Base-by-base conservation (phyloP, 2,329 filamentous ascomycete genomes). In the Dothideomycetes sp. region DNA sequence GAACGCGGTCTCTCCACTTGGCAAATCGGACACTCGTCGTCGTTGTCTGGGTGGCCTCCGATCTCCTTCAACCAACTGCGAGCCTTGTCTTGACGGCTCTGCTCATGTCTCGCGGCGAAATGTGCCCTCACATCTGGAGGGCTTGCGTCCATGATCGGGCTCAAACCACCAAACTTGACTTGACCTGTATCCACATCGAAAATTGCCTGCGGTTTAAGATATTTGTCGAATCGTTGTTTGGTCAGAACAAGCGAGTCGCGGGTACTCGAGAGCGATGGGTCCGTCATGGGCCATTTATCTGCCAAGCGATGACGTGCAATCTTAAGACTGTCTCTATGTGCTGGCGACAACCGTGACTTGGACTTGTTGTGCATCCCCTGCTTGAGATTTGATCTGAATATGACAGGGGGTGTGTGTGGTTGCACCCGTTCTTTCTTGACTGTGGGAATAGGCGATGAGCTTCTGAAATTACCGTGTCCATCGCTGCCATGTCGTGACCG, bases 281-380 rank as follows among this genome's bases (percentile, higher is more conserved):
- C 55, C 23, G 46, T 40, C 13, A 41, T 35, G 4, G 41, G 43
- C 10, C 45, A 43, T 4, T 48, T 36, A 7, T 44, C 45, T 2
- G 40, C 36, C 11, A 53, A 44, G 10, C 52, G 47, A 16, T 47
- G 39, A 10, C 47, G 52, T 11, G 48, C 46, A 6, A 57, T 47
- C 4, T 57, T 54, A 10, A 59, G 45, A 5, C 53, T 56, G 44
- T 59, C 52, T 32, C 55, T 50, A 37, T 58, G 55, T 2, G 39
- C 34, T 19, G 43, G 31, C 41, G 53, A 51, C 11, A 43, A 43
- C 17, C 47, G 28, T n/a, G 2, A 32, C 40, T n/a, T 43, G n/a
- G 50, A 40, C 19, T 19, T 38, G 22, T 29, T 33, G 10, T 48
- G 47, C 8, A 23, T 11, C 18, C n/a, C 18, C 8, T 27, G 23